Evolutionary conservation across 768 basidiomycete genomes (phyloP).

Genomic region (Serendipita sp.): DNA sequence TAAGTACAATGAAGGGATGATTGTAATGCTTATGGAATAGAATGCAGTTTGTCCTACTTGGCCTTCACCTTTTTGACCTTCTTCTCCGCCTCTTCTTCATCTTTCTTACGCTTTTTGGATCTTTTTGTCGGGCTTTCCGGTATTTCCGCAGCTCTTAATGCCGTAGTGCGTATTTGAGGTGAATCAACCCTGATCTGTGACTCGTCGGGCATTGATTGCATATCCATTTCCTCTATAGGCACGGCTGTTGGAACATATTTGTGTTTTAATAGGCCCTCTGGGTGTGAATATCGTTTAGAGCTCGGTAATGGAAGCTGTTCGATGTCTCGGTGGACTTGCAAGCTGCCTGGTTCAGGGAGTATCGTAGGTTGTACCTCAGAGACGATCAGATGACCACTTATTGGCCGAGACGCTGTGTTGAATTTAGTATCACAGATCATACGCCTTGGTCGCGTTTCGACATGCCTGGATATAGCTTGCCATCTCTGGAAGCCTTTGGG

Average conservation of each 20-base stretch:
- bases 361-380: background rate
- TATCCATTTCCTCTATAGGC: background rate
- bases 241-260: conserved; percentile 1
- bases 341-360: background rate
- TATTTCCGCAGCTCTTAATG: too few species aligned
- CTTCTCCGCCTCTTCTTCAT: background rate
- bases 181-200: background rate
- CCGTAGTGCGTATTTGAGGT: too few species aligned
- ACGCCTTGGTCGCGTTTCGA: background rate
- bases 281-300: background rate
- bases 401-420: background rate
- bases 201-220: background rate
- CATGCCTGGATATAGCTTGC: conserved; percentile 42
- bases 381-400: background rate
- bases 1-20: background rate
- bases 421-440: background rate
- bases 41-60: background rate
- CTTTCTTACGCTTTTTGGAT: background rate
- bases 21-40: background rate
- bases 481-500: conserved; percentile 44
- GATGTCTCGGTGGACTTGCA: background rate
- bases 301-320: background rate
- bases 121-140: background rate
- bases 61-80: background rate
- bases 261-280: background rate